A percentile compares a stretch with the other conserved stretches of the same genome.
These are phyloP conservation scores for Inga oerstediana DNA, from an alignment of 306 rosid species.

Conservation along the genomic window DNA sequence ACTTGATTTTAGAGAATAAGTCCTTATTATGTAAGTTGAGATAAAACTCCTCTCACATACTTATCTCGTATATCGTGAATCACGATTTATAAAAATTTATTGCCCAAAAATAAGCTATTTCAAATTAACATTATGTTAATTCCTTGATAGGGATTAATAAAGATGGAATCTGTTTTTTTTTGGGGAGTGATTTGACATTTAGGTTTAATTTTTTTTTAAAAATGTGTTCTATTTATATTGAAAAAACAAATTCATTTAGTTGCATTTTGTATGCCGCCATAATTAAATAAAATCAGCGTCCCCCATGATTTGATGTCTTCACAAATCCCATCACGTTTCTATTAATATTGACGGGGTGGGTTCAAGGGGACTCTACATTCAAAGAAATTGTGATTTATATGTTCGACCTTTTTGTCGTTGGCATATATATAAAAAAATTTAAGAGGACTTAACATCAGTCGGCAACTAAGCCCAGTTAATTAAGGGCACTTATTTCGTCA, in stretches of 20 bases:
- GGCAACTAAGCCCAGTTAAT: background rate
- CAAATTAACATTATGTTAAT: too few species aligned
- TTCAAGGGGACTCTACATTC: background rate
- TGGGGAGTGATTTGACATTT: too few species aligned
- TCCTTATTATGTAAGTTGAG: too few species aligned
- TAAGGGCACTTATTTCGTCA: conserved; percentile 9
- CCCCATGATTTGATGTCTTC: background rate
- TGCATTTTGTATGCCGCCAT: background rate
- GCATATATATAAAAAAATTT: background rate
- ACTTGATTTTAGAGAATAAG: too few species aligned
- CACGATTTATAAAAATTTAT: too few species aligned
- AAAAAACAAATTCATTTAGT: background rate
- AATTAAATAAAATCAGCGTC: background rate
- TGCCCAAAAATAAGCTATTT: too few species aligned
- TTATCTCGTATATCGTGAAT: too few species aligned
- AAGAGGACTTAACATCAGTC: background rate
- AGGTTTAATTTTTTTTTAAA: background rate
- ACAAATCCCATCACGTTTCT: conserved; percentile 2
- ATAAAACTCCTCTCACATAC: too few species aligned
- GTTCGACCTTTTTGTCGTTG: background rate
- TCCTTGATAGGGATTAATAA: too few species aligned
- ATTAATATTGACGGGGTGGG: background rate
- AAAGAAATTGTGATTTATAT: conserved; percentile 9
- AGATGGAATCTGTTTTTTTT: too few species aligned
- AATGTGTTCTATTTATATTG: background rate